Conservation (phyloP, 225 moss, liverwort and hornwort species). For the Physcomitrellopsis africana region DNA sequence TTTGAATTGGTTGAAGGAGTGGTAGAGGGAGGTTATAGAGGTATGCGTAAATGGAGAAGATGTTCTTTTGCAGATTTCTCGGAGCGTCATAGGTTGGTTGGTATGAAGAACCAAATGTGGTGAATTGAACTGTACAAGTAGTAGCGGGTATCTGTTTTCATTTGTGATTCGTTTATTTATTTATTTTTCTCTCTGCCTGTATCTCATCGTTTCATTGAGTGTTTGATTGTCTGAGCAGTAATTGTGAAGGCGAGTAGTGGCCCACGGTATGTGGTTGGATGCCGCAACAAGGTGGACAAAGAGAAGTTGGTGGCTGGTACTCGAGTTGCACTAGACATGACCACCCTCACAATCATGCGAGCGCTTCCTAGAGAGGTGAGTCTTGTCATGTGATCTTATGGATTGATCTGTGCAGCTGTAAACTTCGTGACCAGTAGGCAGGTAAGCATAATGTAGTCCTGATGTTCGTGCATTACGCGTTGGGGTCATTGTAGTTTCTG, state of each 20-base stretch:
- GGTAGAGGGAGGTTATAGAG: neutral
- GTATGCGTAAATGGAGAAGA: neutral
- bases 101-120: neutral
- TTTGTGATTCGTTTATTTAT: neutral
- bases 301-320: constrained; percentile 94
- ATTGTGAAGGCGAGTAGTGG: constrained; percentile 99
- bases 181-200: no score
- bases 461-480: neutral
- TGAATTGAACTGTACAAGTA: neutral
- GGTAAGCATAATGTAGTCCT: neutral
- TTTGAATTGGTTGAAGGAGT: neutral
- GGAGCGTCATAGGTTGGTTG: constrained; percentile 1
- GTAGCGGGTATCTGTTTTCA: neutral
- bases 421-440: neutral
- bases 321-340: constrained; percentile 96
- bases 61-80: neutral
- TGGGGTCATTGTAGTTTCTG: no score
- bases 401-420: neutral
- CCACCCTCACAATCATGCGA: constrained; percentile 96
- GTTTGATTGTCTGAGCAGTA: constrained; percentile 41
- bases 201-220: no score
- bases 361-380: constrained; percentile 94
- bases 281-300: constrained; percentile 95
- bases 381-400: neutral
- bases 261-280: constrained; percentile 94